Conservation (phyloP, 2,329 filamentous ascomycete species). For the Cladosporium velox region DNA sequence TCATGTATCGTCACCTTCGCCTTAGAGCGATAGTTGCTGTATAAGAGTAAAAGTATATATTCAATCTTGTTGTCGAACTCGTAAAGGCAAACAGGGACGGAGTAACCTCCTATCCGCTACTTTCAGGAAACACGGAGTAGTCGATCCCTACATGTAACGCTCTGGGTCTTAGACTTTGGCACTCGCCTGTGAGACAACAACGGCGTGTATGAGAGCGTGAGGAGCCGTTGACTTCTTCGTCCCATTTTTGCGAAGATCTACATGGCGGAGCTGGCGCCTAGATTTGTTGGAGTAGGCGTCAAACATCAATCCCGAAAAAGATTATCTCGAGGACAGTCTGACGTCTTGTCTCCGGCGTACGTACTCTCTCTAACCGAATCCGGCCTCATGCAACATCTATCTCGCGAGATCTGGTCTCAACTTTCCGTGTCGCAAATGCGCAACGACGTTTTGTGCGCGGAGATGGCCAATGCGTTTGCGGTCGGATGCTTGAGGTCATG, state of each 20-base stretch:
- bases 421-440: not conserved
- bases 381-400: not conserved
- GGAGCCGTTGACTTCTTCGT: constrained; percentile 9
- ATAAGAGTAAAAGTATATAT: not conserved
- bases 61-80: not conserved
- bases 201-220: constrained; percentile 14
- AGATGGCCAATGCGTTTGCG: not conserved
- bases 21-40: not conserved
- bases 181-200: constrained; percentile 4
- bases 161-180: constrained; percentile 16
- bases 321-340: not conserved
- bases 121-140: not conserved
- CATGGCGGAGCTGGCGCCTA: not conserved
- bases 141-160: constrained; percentile 10
- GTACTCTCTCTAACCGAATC: not conserved
- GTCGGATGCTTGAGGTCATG: not conserved
- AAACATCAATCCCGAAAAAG: not conserved
- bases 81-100: not conserved
- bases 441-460: not conserved
- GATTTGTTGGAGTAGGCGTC: not conserved
- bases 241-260: constrained; percentile 3
- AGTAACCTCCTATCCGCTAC: not conserved
- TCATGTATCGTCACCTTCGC: not conserved
- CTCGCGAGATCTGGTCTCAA: not conserved
- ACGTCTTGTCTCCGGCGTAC: not conserved